Percentiles rank a stretch among this genome's conserved stretches.
phyloP scores from a whole-genome alignment of 1,284 basidiomycete genomes.

The Pterulicium gracile region DNA sequence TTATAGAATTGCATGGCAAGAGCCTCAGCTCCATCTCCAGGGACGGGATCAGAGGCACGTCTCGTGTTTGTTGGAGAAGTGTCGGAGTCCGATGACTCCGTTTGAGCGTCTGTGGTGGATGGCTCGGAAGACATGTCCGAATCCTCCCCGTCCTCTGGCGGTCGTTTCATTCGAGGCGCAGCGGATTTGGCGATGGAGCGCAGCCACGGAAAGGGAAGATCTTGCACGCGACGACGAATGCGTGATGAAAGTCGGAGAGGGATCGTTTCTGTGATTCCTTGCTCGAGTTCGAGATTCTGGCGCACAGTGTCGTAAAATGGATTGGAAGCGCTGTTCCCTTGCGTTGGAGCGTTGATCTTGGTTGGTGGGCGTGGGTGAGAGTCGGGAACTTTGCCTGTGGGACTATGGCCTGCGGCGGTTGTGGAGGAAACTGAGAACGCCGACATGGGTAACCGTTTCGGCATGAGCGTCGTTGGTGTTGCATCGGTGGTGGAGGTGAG shows the following conservation, averaged over 20 bases:
- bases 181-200: conserved; percentile 56
- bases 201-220: conserved; percentile 80
- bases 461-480: conserved; percentile 27
- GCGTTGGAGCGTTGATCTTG: conserved; percentile 15
- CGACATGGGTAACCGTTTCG: conserved; percentile 49
- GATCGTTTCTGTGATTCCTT: conserved; percentile 72
- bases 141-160: conserved; percentile 9
- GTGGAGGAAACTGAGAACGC: conserved; percentile 49
- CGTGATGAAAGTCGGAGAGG: conserved; percentile 61
- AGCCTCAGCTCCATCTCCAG: conserved; percentile 60
- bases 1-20: conserved; percentile 88
- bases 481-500: conserved; percentile 15
- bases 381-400: not conserved
- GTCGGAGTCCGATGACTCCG: not conserved
- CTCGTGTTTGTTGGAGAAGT: not conserved
- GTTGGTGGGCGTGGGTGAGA: conserved; percentile 26
- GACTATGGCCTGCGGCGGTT: not conserved
- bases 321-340: conserved; percentile 41
- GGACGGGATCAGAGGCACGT: not conserved
- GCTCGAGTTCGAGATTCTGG: conserved; percentile 85
- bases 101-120: conserved; percentile 20
- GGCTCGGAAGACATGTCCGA: conserved; percentile 3
- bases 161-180: conserved; percentile 14
- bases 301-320: conserved; percentile 95
- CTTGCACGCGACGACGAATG: conserved; percentile 50